Evolutionary conservation across 2,329 filamentous ascomycete species (phyloP).

Genomic region (Colletotrichum magnum): DNA sequence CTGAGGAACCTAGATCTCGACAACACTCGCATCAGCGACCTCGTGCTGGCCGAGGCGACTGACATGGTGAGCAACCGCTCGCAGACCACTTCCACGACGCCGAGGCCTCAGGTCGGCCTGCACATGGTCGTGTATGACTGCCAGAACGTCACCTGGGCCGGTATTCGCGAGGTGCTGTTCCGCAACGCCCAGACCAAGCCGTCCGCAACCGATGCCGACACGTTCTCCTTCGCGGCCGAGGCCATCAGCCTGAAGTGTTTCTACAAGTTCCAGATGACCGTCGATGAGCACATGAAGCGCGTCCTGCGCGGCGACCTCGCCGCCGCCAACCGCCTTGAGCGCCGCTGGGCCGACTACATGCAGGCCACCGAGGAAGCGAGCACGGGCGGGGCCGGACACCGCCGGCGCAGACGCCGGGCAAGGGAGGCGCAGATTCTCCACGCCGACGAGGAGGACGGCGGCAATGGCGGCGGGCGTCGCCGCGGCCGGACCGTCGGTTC

Average conservation of each 20-base stretch:
- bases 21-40: conserved; percentile 91
- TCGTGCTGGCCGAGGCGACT: conserved; percentile 87
- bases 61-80: conserved; percentile 80
- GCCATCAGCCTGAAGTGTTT: conserved; percentile 93
- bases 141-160: conserved; percentile 91
- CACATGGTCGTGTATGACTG: conserved; percentile 92
- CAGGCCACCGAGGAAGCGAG: conserved; percentile 89
- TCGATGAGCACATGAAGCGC: conserved; percentile 92
- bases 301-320: conserved; percentile 83
- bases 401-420: conserved; percentile 81
- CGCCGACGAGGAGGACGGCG: conserved; percentile 83
- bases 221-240: conserved; percentile 77
- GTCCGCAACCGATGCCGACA: conserved; percentile 54
- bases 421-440: conserved; percentile 86
- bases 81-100: conserved; percentile 55
- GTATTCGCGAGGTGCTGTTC: conserved; percentile 87
- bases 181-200: conserved; percentile 83
- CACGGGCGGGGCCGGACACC: conserved; percentile 73
- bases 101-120: conserved; percentile 73
- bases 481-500: conserved; percentile 75
- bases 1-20: conserved; percentile 87
- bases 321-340: conserved; percentile 83
- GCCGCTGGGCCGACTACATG: conserved; percentile 96
- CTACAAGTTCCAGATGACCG: conserved; percentile 94
- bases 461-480: conserved; percentile 67